Percentiles rank a stretch among this genome's conserved stretches.
Evolutionary conservation across 2,329 filamentous ascomycete genomes (phyloP).

Genomic region (Podosphaera aphanis): DNA sequence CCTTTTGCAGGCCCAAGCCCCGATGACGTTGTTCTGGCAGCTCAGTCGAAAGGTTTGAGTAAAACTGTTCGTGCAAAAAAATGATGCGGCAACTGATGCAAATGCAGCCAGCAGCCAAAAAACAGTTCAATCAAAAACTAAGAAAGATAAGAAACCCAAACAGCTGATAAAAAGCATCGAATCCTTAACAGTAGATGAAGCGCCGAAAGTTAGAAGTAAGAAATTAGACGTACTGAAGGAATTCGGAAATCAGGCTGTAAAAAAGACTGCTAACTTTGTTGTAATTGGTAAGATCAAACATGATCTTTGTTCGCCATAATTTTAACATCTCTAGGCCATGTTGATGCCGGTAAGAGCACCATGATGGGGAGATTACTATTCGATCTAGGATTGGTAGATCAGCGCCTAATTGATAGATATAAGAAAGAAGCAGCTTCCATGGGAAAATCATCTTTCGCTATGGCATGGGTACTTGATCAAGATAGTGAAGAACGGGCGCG

Average conservation of each 20-base stretch:
- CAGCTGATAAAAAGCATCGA: constrained; percentile 24
- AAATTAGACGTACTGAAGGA: constrained; percentile 69
- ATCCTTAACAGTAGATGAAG: constrained; percentile 24
- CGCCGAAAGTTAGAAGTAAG: constrained; percentile 41
- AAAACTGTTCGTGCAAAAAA: constrained; percentile 13
- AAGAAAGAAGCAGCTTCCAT: constrained; percentile 72
- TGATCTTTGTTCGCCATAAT: not conserved
- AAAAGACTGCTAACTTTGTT: constrained; percentile 72
- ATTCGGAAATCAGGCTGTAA: constrained; percentile 49
- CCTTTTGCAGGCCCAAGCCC: constrained; percentile 72
- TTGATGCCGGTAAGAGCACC: constrained; percentile 93
- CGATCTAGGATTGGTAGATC: constrained; percentile 70
- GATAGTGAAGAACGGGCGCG: constrained; percentile 68
- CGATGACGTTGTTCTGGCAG: constrained; percentile 69
- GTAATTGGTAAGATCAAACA: constrained; percentile 43
- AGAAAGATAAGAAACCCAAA: constrained; percentile 19
- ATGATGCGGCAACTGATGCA: constrained; percentile 16
- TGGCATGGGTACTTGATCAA: constrained; percentile 93
- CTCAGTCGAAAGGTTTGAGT: constrained; percentile 68
- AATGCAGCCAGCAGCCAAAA: constrained; percentile 20
- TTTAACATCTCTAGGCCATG: constrained; percentile 40
- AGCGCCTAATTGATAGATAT: constrained; percentile 72
- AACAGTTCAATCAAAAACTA: constrained; percentile 18
- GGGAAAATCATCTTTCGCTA: constrained; percentile 83
- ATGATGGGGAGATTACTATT: constrained; percentile 86